Conservation (phyloP, 192 early-diverging fungal genomes). For the Pilobolus umbonatus region DNA sequence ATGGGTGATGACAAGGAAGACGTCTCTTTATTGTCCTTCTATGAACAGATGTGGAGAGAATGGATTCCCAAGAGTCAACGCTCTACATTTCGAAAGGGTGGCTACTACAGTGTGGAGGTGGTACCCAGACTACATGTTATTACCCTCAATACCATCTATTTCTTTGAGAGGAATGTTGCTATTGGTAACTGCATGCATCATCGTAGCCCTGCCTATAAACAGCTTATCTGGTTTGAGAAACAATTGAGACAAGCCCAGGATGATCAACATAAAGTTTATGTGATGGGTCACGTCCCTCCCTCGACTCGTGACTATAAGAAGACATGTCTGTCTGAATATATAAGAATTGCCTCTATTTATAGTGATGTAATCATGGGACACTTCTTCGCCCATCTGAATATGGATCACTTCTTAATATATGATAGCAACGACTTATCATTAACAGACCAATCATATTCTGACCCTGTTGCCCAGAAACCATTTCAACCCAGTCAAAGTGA, state of each 20-base stretch:
- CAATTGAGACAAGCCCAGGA: constrained; percentile 18
- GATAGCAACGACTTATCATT: constrained; percentile 1
- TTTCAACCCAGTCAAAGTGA: neutral
- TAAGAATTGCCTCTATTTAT: constrained; percentile 8
- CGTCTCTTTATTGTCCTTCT: constrained; percentile 27
- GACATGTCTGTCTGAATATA: constrained; percentile 20
- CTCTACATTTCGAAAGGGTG: constrained; percentile 46
- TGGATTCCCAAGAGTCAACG: constrained; percentile 51
- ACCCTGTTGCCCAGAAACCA: neutral
- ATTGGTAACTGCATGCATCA: constrained; percentile 21
- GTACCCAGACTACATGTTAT: constrained; percentile 43
- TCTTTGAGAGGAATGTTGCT: constrained; percentile 23
- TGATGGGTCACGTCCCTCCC: constrained; percentile 37
- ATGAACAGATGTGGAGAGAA: constrained; percentile 45
- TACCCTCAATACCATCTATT: constrained; percentile 40
- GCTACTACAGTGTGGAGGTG: constrained; percentile 51
- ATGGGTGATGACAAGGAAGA: constrained; percentile 14
- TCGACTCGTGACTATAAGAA: constrained; percentile 12
- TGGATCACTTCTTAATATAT: constrained; percentile 25
- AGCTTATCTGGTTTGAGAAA: constrained; percentile 25
- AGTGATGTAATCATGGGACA: constrained; percentile 16
- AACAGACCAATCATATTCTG: neutral
- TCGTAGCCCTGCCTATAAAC: constrained; percentile 6
- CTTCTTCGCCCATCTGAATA: constrained; percentile 26
- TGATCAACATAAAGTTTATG: constrained; percentile 15